These are phyloP conservation scores for Saccharomyces hybrid DNA, from an alignment of 1,139 yeast genomes.

Conservation along the genomic window DNA sequence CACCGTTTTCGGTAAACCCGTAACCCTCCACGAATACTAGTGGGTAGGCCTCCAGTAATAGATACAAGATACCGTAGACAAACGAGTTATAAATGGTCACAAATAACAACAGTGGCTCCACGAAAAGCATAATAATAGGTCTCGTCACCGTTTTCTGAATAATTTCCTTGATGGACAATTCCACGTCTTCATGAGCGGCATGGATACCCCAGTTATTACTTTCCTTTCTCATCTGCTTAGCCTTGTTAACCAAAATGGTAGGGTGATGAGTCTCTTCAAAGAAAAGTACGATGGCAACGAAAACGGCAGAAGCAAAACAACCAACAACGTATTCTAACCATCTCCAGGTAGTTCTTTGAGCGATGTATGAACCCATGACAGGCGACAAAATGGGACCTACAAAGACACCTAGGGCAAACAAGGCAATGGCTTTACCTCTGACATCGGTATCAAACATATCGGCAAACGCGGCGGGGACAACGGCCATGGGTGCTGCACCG, in stretches of 20 bases:
- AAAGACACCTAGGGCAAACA: conserved; percentile 60
- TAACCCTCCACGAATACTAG: conserved; percentile 62
- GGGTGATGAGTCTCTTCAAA: conserved; percentile 62
- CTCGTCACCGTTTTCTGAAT: conserved; percentile 61
- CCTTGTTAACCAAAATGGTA: conserved; percentile 50
- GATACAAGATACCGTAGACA: conserved; percentile 73
- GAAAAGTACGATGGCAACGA: conserved; percentile 37
- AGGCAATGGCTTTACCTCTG: conserved; percentile 64
- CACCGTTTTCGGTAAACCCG: conserved; percentile 39
- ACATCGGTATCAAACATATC: conserved; percentile 56
- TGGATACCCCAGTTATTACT: conserved; percentile 72
- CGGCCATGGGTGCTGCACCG: conserved; percentile 77
- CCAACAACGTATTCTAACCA: conserved; percentile 67
- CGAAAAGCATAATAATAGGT: conserved; percentile 59
- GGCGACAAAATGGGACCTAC: conserved; percentile 76
- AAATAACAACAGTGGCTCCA: conserved; percentile 66
- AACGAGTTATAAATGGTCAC: conserved; percentile 73
- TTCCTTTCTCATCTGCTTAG: conserved; percentile 49
- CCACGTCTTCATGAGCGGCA: conserved; percentile 74
- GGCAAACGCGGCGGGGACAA: conserved; percentile 76
- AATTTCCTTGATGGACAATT: conserved; percentile 54
- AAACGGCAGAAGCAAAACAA: conserved; percentile 46
- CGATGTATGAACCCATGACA: conserved; percentile 58
- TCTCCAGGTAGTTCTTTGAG: conserved; percentile 59
- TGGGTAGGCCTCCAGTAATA: conserved; percentile 75